phyloP scores from a whole-genome alignment of 2,329 filamentous ascomycete genomes.

The Ophiosphaerella herpotricha region DNA sequence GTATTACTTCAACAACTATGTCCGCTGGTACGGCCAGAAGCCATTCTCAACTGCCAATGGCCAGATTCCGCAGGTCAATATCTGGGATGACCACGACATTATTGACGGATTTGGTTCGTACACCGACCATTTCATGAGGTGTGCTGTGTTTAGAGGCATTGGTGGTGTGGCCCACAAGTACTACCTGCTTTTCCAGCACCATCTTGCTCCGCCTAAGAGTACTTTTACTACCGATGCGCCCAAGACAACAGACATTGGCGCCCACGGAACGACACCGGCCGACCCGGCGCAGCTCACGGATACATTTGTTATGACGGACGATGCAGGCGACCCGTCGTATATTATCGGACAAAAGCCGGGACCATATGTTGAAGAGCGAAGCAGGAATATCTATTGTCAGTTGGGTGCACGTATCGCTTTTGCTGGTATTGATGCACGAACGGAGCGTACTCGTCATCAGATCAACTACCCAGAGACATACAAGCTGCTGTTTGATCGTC shows the following conservation, averaged over 20 bases:
- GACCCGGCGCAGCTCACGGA: conserved; percentile 76
- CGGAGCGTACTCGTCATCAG: conserved; percentile 85
- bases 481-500: conserved; percentile 62
- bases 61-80: conserved; percentile 68
- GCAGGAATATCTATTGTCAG: conserved; percentile 65
- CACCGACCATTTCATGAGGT: conserved; percentile 69
- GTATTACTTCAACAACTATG: conserved; percentile 66
- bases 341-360: conserved; percentile 77
- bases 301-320: conserved; percentile 69
- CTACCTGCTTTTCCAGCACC: conserved; percentile 72
- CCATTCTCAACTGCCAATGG: conserved; percentile 64
- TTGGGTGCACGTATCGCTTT: conserved; percentile 69
- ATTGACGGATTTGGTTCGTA: conserved; percentile 71
- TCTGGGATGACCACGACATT: conserved; percentile 70
- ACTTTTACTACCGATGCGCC: conserved; percentile 81
- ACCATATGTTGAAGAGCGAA: conserved; percentile 66
- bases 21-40: conserved; percentile 71
- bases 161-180: conserved; percentile 64
- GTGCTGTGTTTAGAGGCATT: conserved; percentile 67
- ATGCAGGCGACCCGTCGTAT: conserved; percentile 69
- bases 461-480: conserved; percentile 80
- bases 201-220: conserved; percentile 79
- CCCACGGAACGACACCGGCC: conserved; percentile 57
- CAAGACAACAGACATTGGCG: conserved; percentile 54
- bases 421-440: conserved; percentile 63